phyloP scores from a whole-genome alignment of 495 filamentous ascomycete species.

The Penicillium pulvis region DNA sequence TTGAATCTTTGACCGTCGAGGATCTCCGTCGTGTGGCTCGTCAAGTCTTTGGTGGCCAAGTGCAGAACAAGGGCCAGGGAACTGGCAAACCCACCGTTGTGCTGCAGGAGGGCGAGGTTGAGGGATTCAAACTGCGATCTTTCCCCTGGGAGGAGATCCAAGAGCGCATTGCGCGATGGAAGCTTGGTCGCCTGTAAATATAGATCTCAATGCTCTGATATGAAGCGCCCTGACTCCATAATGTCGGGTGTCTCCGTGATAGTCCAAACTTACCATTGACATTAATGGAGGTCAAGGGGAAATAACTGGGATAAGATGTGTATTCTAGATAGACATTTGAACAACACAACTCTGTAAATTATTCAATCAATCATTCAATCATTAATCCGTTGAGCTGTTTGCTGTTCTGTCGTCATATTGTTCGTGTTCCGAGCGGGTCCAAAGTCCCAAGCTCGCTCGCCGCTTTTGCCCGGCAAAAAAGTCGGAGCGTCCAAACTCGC shows the following conservation, averaged over 20 bases:
- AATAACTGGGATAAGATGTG: conserved; percentile 21
- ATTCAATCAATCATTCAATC: conserved; percentile 23
- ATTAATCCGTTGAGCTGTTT: background rate
- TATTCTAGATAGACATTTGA: conserved; percentile 27
- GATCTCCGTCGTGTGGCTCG: conserved; percentile 87
- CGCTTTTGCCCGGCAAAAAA: conserved; percentile 52
- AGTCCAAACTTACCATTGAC: conserved; percentile 5
- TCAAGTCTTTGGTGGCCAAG: conserved; percentile 73
- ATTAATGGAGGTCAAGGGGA: conserved; percentile 5
- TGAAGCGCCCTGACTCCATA: background rate
- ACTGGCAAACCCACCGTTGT: conserved; percentile 94
- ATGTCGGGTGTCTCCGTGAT: conserved; percentile 3
- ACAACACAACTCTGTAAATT: conserved; percentile 29
- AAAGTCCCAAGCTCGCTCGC: conserved; percentile 34
- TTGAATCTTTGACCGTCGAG: conserved; percentile 75
- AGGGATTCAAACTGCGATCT: conserved; percentile 44
- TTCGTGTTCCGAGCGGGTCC: conserved; percentile 18
- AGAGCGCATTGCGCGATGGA: conserved; percentile 79
- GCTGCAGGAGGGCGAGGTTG: conserved; percentile 70
- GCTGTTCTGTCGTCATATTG: conserved; percentile 2
- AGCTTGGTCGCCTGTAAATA: conserved; percentile 68
- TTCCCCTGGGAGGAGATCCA: conserved; percentile 90
- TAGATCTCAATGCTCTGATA: background rate
- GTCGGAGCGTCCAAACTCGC: conserved; percentile 38
- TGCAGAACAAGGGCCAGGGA: conserved; percentile 74